phyloP scores from a whole-genome alignment of 352 stramenopile genomes.

The Elongisporangium undulatum region DNA sequence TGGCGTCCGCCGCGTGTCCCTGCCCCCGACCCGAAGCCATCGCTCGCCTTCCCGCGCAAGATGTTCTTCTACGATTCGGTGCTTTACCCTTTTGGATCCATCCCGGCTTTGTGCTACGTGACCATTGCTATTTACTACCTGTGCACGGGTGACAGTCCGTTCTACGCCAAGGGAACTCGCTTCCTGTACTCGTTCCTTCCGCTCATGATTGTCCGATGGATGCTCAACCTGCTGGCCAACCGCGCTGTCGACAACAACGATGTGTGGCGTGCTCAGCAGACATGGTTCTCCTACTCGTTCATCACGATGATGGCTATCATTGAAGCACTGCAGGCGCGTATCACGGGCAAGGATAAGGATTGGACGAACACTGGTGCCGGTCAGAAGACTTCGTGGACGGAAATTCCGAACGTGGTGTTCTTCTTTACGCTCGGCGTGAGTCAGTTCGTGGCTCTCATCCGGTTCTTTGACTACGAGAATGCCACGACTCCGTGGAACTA shows the following conservation, averaged over 20 bases:
- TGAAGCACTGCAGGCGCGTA: conserved; percentile 68
- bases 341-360: conserved; percentile 83
- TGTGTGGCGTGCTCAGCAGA: conserved; percentile 87
- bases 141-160: conserved; percentile 77
- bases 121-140: conserved; percentile 84
- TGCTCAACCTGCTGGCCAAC: conserved; percentile 84
- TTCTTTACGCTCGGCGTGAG: conserved; percentile 82
- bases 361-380: conserved; percentile 89
- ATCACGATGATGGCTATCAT: conserved; percentile 85
- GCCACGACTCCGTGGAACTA: conserved; percentile 87
- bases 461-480: conserved; percentile 89
- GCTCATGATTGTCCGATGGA: conserved; percentile 69
- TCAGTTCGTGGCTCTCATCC: conserved; percentile 72
- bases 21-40: conserved; percentile 78
- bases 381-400: conserved; percentile 85
- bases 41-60: conserved; percentile 76
- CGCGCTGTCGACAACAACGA: conserved; percentile 88
- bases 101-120: conserved; percentile 84
- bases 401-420: conserved; percentile 87
- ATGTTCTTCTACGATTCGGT: conserved; percentile 91
- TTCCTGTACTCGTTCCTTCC: conserved; percentile 89
- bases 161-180: conserved; percentile 75
- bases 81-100: conserved; percentile 86
- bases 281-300: conserved; percentile 90
- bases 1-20: conserved; percentile 81